Base-by-base conservation (phyloP, 441 rosid genomes). In the Brassica hybrid region DNA sequence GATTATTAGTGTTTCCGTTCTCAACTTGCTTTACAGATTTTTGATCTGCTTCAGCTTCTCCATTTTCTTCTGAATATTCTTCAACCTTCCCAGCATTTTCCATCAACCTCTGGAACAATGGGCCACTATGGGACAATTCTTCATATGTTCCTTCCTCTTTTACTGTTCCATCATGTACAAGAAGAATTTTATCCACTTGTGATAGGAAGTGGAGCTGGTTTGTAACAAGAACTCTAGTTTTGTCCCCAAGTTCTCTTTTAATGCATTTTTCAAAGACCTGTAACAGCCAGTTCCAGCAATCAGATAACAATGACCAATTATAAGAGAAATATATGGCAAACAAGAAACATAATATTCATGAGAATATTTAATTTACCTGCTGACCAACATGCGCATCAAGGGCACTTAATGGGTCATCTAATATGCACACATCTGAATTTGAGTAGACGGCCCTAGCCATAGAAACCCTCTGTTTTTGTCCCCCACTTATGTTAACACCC, bases 21-120 rank as follows among this genome's bases (percentile, higher is more conserved):
- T 82, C 86, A 79, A 86, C 84, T 68, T 85, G 88, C 81, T 85
- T 84, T 73, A 86, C 75, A 63, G 80, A 76, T 58, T 78, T 77
- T 58, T 78, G 76, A 77, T 84, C 88, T 23, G 67, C 79, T 69
- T 88, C 86, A 71, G 67, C 84, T 71, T 84, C 85, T 67, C 76
- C 88, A 57, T 81, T 85, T 78, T 89, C 98, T 81, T 88, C 95
- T 16, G 57, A 86, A 83, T 87, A 85, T 9, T 90, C 98, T 84
- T 93, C 99, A 89, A 95, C 89, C 85, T 95, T 95, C 34, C 99
- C 99, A 12, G 99, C 99, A 87, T 95, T 93, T 87, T 95, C 97
- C 98, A 95, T 93, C 32, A 95, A 90, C 85, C 87, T 91, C 83
- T 88, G 92, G 85, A 95, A 95, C 73, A 95, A 65, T 36, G 75